Conservation (phyloP, 805 yeast species). For the Danielia reshetovae region DNA sequence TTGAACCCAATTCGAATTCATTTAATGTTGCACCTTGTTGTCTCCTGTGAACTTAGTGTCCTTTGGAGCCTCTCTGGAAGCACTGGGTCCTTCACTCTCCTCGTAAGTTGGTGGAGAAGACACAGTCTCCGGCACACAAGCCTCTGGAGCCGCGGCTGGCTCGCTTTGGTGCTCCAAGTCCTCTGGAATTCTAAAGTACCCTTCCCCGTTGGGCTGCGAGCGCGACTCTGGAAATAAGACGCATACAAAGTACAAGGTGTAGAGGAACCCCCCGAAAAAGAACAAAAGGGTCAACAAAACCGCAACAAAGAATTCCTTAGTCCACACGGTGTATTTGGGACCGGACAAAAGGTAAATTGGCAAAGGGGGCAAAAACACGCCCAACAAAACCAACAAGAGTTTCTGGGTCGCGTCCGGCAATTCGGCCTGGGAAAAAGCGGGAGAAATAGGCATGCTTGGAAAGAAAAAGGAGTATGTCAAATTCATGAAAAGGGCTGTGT, state of each 20-base stretch:
- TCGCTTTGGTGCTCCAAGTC: constrained; percentile 5
- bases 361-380: constrained; percentile 35
- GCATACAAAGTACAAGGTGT: constrained; percentile 27
- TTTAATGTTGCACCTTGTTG: constrained; percentile 30
- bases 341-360: constrained; percentile 30
- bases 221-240: constrained; percentile 18
- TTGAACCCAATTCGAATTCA: no score
- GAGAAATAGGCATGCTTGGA: constrained; percentile 7
- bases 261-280: constrained; percentile 24
- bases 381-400: constrained; percentile 27
- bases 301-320: constrained; percentile 31
- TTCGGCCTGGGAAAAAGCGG: constrained; percentile 7
- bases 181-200: constrained; percentile 23
- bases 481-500: no score
- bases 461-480: no score
- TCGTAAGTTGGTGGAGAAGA: constrained; percentile 20
- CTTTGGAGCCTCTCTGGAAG: neutral
- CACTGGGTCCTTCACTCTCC: constrained; percentile 18
- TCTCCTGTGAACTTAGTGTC: constrained; percentile 19
- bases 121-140: neutral
- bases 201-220: constrained; percentile 9
- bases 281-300: constrained; percentile 30
- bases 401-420: constrained; percentile 17
- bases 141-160: neutral
- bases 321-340: constrained; percentile 25